These are phyloP conservation scores for Metschnikowia baotianmanensis DNA, from an alignment of 805 yeast genomes.

Conservation along the genomic window DNA sequence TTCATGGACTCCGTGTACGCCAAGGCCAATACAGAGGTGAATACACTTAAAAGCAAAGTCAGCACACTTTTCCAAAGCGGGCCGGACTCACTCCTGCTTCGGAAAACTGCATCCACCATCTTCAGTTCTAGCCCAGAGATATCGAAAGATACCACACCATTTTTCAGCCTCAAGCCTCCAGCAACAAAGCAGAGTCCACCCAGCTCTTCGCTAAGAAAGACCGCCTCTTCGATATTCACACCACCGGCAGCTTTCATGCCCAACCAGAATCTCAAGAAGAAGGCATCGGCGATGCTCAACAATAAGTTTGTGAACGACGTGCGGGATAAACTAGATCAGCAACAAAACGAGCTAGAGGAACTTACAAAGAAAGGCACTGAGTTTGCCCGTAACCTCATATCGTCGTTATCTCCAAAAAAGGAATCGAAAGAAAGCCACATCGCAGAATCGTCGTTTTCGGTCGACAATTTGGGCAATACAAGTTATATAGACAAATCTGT, in stretches of 20 bases:
- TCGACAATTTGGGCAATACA: constrained; percentile 21
- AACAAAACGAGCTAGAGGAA: constrained; percentile 23
- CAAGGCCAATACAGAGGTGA: constrained; percentile 6
- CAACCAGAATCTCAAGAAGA: constrained; percentile 15
- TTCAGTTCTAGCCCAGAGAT: constrained; percentile 1
- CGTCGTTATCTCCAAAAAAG: constrained; percentile 27
- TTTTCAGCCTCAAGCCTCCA: constrained; percentile 3
- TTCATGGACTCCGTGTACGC: constrained; percentile 12
- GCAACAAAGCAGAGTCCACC: neutral
- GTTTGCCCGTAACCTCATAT: constrained; percentile 25
- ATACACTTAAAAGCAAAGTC: constrained; percentile 10
- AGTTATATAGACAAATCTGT: constrained; percentile 12
- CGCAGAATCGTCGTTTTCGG: constrained; percentile 27
- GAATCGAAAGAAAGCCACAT: constrained; percentile 5
- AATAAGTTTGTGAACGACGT: constrained; percentile 18
- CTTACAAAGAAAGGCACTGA: constrained; percentile 26
- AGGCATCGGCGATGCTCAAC: constrained; percentile 24
- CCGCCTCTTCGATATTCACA: constrained; percentile 12
- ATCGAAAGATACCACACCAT: neutral
- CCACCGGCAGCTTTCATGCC: constrained; percentile 4
- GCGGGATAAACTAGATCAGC: constrained; percentile 19
- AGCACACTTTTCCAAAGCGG: constrained; percentile 15
- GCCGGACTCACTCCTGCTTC: constrained; percentile 3
- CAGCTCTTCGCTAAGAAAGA: constrained; percentile 1
- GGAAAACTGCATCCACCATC: constrained; percentile 4